Conservation (phyloP, 2,329 filamentous ascomycete species). For the Pezicula rhizophila region DNA sequence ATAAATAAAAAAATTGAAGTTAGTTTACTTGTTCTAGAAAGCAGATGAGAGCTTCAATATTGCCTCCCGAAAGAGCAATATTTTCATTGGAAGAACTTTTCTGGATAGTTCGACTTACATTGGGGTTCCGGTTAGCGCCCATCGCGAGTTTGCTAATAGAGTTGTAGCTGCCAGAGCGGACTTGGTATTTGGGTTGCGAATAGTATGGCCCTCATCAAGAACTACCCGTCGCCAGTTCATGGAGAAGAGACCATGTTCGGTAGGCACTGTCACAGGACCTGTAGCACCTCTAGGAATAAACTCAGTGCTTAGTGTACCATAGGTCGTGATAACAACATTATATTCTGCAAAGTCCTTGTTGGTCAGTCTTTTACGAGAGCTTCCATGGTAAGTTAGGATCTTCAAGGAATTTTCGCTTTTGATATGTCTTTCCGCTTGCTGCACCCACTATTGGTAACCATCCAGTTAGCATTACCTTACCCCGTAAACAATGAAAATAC, state of each 20-base stretch:
- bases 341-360: conserved; percentile 54
- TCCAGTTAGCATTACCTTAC: no score
- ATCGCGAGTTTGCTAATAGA: conserved; percentile 65
- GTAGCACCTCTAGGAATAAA: conserved; percentile 44
- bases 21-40: no score
- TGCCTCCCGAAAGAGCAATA: no score
- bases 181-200: conserved; percentile 72
- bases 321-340: conserved; percentile 78
- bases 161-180: conserved; percentile 61
- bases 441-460: conserved; percentile 50
- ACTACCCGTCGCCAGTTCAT: conserved; percentile 73
- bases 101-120: conserved; percentile 35
- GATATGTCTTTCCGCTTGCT: conserved; percentile 71
- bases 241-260: conserved; percentile 50
- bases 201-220: conserved; percentile 77
- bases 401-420: conserved; percentile 54
- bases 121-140: conserved; percentile 76
- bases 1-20: no score
- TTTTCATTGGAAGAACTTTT: no score
- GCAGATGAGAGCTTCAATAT: no score
- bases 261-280: conserved; percentile 32
- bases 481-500: no score
- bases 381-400: conserved; percentile 70
- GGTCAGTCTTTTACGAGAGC: conserved; percentile 47
- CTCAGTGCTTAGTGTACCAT: conserved; percentile 68